Evolutionary conservation across 306 rosid species (phyloP), one percentile per base, ranked within the genome.

Genomic region (Malus sieversii): DNA sequence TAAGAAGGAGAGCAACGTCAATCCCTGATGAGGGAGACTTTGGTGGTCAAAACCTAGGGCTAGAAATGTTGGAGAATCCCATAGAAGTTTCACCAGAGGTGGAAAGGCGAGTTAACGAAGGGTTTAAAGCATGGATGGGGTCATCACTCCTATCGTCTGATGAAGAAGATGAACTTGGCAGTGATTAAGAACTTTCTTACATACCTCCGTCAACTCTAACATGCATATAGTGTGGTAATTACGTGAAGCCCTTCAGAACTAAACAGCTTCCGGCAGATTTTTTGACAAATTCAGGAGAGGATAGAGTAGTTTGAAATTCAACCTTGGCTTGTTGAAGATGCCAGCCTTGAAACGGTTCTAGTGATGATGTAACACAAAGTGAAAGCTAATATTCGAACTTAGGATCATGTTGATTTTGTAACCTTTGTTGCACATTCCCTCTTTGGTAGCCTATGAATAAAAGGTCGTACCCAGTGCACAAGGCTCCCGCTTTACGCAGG

Each of bases 51-150:
- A 92, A 85, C 88, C 76, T 77, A 15, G 97, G 99, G 78, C 84
- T 95, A 78, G 99, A 95, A 86, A 95, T 95, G 99, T 80, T 95
- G 83, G 99, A 89, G 3, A 88, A 77, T 80, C 90, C 92, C 16
- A 2, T 88, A 78, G 97, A 85, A 42, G 90, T 92, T 79, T 86
- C 97, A n/a, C 96, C 97, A 27, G 97, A 89, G 59, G 88, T 95
- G 81, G 97, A 95, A 82, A 88, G 96, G 76, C 88, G 91, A 57
- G 92, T 90, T 52, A 87, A 76, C 63, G 99, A 90, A 86, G 98
- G 97, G 74, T 95, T 95, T 70, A 95, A 88, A 79, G 84, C 96
- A 65, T 95, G 99, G 99, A 95, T 95, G 98, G 98, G 98, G 12
- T 82, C 98, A 13, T 92, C 99, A 71, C 91, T 92, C 84, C 85